Evolutionary conservation across 139 green algal species (phyloP), one percentile per base, ranked within the genome.

Genomic region (Coelastrella sp.): DNA sequence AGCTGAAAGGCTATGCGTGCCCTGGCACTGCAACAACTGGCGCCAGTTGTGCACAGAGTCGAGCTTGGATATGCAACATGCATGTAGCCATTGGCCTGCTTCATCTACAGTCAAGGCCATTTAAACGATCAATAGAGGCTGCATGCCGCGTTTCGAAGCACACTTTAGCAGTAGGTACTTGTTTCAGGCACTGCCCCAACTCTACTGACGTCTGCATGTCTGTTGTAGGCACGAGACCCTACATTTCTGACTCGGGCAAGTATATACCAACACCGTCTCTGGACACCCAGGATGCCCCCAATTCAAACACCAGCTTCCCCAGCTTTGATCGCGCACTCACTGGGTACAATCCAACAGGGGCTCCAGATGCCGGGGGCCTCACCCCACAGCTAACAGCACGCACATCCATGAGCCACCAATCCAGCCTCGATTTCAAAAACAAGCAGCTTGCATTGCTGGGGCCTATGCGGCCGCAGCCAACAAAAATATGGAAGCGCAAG

Each of bases 401-500:
- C 59, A 74, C 59, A 35, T 58, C 20, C 59, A 35, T 75, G 81
- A 86, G 81, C 59, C 58, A 66, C 19, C 79, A 84, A 17, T 35
- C 56, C 20, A 59, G 60, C 59, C 58, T 86, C 22, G 81, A 86
- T 59, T 86, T 59, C 81, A 86, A 25, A 6, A 86, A 74, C 60
- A 68, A 61, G 81, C 81, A 90, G 85, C 73, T 90, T 58, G 24
- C 73, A 14, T 24, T 90, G 85, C 85, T 90, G 24, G 85, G 78
- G 9, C 87, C 87, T 7, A 25, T 78, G 63, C 66, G 87, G 0
- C 87, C 87, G 10, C 76, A 85, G 78, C 87, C 87, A 58, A 81
- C 87, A 63, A 91, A 91, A 65, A 91, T 91, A 20, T 91, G 87
- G 87, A 87, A 87, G 78, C 78, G 79, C 87, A 85, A 86, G 49